Evolutionary conservation across 2,329 filamentous ascomycete species (phyloP), one percentile per base, ranked within the genome.

Genomic region (Rhexocercosporidium sp.): DNA sequence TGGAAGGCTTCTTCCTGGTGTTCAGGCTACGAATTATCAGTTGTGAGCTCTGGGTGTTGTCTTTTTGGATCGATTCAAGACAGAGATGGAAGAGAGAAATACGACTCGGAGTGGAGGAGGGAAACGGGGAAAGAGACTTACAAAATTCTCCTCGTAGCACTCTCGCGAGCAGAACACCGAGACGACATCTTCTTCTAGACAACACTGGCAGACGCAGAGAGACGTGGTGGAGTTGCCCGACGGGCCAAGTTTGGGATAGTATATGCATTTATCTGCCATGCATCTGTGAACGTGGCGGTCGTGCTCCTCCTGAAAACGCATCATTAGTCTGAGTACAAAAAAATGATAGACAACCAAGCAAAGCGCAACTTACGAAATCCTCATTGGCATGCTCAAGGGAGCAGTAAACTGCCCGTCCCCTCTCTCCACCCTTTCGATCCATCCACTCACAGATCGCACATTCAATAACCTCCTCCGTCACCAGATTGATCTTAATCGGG

Each of bases 401-500:
- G 56, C 75, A 76, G 61, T 76, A 76, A 47, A 66, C 18, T 25
- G 66, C 64, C 39, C 69, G 54, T 1, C 66, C 66, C 18, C 62
- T 69, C 31, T 67, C 54, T 12, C 66, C 65, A 27, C 70, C 70
- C 57, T 73, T 70, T 9, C 60, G 44, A 29, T 66, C 66, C 41
- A 77, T 49, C 75, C 75, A 77, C 12, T 75, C 73, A 41, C 75
- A 77, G 25, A 77, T 53, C 7, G 70, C 71, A 70, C 75, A 77
- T 46, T 76, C 71, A 20, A 74, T 63, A 4, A 66, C 69, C 20
- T 73, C 72, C 6, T 71, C 70, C 12, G 39, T 57, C 9, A 46
- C 46, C 12, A 76, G 25, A 62, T 76, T 70, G 1, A 76, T 59
- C n/a, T 74, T 70, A 9, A 62, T 60, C 3, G 65, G 65, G 67